Evolutionary conservation across 176 grass and related monocot species (phyloP), one percentile per base, ranked within the genome.

Genomic region (Bolboschoenus planiculmis): DNA sequence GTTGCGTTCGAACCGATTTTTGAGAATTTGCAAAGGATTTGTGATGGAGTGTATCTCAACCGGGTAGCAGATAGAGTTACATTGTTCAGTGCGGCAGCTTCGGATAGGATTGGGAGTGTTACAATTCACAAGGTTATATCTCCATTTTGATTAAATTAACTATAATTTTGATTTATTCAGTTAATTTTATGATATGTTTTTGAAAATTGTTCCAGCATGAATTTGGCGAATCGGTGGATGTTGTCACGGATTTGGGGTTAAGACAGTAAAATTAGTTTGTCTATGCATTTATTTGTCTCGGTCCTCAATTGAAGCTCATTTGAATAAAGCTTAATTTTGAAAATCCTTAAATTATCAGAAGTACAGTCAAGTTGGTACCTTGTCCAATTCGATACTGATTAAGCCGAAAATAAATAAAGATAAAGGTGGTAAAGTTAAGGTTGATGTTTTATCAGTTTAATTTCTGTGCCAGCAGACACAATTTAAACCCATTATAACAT

Each of bases 1-100:
- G 79, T 98, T 40, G 86, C 91, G 0, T 93, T 98, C n/a, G 96
- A 98, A 88, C 96, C 92, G 4, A 81, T 95, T 61, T 81, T 91
- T 10, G 92, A 98, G 87, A 98, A 95, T 50, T 79, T 95, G 61
- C 92, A 93, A 64, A 87, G 87, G 87, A 93, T 99, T 42, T 99
- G 92, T 36, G 90, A 93, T 8, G 92, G 91, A 7, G 31, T 99
- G 27, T 91, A 92, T 81, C 76, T 99, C 42, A 95, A 95, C 55
- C 79, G 92, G 54, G 90, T 88, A 34, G 72, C 73, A 29, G 86
- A 99, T 54, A 72, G 63, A 48, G 70, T 95, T 11, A 63, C 67
- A 20, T 66, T 93, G 30, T 95, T 90, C 71, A 73, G 87, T 1
- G 90, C 89, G 0, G 90, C 89, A 0, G 86, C 92, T 26, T 98